Evolutionary conservation across 352 stramenopile genomes (phyloP).

Genomic region (Phytophthora palmivora): DNA sequence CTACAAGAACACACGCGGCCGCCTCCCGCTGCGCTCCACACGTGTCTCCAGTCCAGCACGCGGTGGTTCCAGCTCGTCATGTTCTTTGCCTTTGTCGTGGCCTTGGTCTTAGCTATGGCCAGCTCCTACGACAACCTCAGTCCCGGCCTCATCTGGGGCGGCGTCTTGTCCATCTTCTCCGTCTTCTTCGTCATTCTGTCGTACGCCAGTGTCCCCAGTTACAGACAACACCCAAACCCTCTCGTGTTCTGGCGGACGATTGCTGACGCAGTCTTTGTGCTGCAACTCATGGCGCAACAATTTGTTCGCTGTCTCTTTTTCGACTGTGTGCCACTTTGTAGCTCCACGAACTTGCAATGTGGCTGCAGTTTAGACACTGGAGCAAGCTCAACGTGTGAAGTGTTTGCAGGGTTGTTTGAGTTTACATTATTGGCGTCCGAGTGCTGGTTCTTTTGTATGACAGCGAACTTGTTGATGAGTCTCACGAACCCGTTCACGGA

Average conservation of each 20-base stretch:
- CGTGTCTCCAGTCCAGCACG: conserved; percentile 79
- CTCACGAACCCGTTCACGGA: conserved; percentile 92
- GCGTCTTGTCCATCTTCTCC: conserved; percentile 83
- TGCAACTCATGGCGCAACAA: conserved; percentile 83
- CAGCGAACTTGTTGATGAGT: conserved; percentile 86
- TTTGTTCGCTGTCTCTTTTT: conserved; percentile 85
- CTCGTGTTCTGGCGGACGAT: conserved; percentile 91
- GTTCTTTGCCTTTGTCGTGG: conserved; percentile 76
- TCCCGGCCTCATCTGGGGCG: conserved; percentile 85
- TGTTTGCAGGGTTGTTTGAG: conserved; percentile 85
- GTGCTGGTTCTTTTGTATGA: conserved; percentile 93
- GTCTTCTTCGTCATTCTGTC: conserved; percentile 89
- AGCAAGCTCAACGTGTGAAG: conserved; percentile 64
- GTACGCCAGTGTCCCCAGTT: conserved; percentile 81
- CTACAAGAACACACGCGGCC: conserved; percentile 32
- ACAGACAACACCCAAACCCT: conserved; percentile 88
- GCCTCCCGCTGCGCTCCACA: conserved; percentile 44
- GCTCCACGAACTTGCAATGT: conserved; percentile 70
- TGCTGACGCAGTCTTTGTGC: conserved; percentile 83
- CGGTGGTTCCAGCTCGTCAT: conserved; percentile 89
- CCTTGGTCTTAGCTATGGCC: conserved; percentile 66
- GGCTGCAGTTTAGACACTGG: conserved; percentile 61
- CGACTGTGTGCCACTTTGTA: conserved; percentile 83
- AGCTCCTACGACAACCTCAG: conserved; percentile 81
- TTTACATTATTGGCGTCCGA: conserved; percentile 87